A percentile compares a stretch with the other conserved stretches of the same genome.
phyloP scores from a whole-genome alignment of 2,329 filamentous ascomycete species.

The Blumeria hordei region DNA sequence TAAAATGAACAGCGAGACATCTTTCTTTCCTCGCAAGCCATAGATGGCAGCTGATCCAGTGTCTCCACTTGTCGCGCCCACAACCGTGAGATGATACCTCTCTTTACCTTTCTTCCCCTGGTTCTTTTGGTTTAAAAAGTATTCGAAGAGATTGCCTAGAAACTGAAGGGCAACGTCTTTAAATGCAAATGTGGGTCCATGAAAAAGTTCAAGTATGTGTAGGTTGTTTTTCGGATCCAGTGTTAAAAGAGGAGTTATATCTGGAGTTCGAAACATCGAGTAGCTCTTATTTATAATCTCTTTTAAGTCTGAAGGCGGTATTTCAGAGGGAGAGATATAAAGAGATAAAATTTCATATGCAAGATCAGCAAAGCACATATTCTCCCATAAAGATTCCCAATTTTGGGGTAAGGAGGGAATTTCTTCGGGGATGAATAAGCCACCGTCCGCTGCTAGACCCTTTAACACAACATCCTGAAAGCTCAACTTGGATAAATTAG shows the following conservation, averaged over 20 bases:
- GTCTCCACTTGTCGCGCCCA: slow-evolving; percentile 69
- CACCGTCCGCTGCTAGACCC: slow-evolving; percentile 65
- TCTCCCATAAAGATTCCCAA: slow-evolving; percentile 49
- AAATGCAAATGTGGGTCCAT: slow-evolving; percentile 86
- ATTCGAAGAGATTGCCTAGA: slow-evolving; percentile 86
- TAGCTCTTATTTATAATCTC: slow-evolving; percentile 69
- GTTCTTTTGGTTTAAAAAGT: slow-evolving; percentile 57
- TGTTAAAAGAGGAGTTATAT: slow-evolving; percentile 59
- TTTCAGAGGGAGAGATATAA: slow-evolving; percentile 67
- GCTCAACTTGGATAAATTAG: slow-evolving; percentile 34
- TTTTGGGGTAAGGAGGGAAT: slow-evolving; percentile 40
- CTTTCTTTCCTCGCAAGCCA: slow-evolving; percentile 81
- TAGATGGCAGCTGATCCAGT: slow-evolving; percentile 94
- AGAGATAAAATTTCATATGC: slow-evolving; percentile 68
- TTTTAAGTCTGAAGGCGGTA: slow-evolving; percentile 56
- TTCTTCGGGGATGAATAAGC: slow-evolving; percentile 70
- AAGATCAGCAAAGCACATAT: slow-evolving; percentile 57
- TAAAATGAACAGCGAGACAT: slow-evolving; percentile 88
- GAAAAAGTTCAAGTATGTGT: slow-evolving; percentile 81
- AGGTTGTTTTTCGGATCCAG: slow-evolving; percentile 48
- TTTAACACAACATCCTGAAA: slow-evolving; percentile 85
- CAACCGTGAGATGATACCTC: slow-evolving; percentile 57
- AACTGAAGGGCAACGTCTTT: slow-evolving; percentile 90
- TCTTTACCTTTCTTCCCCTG: slow-evolving; percentile 35
- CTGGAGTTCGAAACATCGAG: slow-evolving; percentile 58